These are phyloP conservation scores for Phaeosphaeriaceae sp. DNA, from an alignment of 2,329 filamentous ascomycete genomes.

Conservation along the genomic window DNA sequence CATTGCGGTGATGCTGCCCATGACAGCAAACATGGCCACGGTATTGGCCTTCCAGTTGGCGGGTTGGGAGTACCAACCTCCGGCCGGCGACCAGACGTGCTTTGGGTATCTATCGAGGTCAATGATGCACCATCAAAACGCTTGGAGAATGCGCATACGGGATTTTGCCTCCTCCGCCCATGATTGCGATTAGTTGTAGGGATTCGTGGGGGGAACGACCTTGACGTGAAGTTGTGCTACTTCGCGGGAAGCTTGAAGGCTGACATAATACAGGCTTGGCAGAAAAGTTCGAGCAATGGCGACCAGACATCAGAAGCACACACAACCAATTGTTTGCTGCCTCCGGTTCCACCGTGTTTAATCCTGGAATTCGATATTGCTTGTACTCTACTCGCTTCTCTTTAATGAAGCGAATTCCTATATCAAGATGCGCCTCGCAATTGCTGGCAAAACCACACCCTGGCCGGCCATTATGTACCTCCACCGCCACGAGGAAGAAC, in stretches of 20 bases:
- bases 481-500: conserved; percentile 26
- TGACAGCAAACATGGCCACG: conserved; percentile 70
- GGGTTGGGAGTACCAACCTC: conserved; percentile 97
- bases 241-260: conserved; percentile 14
- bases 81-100: conserved; percentile 98
- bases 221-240: conserved; percentile 26
- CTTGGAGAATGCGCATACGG: conserved; percentile 56
- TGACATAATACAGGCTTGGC: conserved; percentile 26
- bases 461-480: conserved; percentile 52
- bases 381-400: conserved; percentile 9
- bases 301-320: conserved; percentile 32
- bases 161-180: conserved; percentile 71
- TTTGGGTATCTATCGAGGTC: conserved; percentile 79
- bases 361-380: conserved; percentile 9
- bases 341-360: conserved; percentile 16
- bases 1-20: conserved; percentile 71
- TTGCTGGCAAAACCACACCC: conserved; percentile 57
- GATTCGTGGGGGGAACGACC: conserved; percentile 21
- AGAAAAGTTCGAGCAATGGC: conserved; percentile 45
- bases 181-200: conserved; percentile 65
- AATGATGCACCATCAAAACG: conserved; percentile 14
- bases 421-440: conserved; percentile 66
- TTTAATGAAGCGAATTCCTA: conserved; percentile 67
- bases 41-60: conserved; percentile 96
- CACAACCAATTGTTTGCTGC: conserved; percentile 32